Percentiles rank a stretch among this genome's conserved stretches.
phyloP scores from a whole-genome alignment of 2,329 filamentous ascomycete genomes.

The Coniosporium tulheliwenetii region DNA sequence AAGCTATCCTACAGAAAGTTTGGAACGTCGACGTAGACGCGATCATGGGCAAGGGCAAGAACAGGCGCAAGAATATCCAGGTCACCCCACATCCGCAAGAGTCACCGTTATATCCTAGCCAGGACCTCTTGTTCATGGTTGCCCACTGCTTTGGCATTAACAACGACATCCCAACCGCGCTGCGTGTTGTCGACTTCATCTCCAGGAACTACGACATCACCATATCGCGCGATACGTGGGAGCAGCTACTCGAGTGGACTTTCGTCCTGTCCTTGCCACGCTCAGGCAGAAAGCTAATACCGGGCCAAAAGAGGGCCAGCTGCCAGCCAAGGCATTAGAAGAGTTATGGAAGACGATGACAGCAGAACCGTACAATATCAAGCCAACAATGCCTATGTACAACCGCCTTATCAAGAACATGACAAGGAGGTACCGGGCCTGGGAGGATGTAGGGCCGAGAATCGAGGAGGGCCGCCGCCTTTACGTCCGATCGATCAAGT shows the following conservation, averaged over 20 bases:
- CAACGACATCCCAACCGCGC: constrained; percentile 42
- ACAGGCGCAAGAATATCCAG: constrained; percentile 14
- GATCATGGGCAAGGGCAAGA: constrained; percentile 17
- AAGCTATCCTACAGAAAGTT: constrained; percentile 31
- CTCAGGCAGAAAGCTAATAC: constrained; percentile 14
- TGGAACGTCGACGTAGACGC: constrained; percentile 38
- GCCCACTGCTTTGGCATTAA: constrained; percentile 54
- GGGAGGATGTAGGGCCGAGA: not conserved
- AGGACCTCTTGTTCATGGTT: constrained; percentile 45
- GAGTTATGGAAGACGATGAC: constrained; percentile 46
- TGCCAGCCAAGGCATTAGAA: constrained; percentile 30
- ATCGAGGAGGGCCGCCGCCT: not conserved
- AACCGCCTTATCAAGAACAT: constrained; percentile 14
- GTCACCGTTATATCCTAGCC: constrained; percentile 43
- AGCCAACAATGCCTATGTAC: constrained; percentile 42
- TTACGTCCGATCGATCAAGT: not conserved
- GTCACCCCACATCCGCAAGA: constrained; percentile 26
- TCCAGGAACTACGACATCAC: constrained; percentile 42
- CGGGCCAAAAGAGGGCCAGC: constrained; percentile 14
- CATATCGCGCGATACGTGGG: constrained; percentile 46
- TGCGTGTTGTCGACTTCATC: constrained; percentile 46
- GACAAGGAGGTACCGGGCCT: not conserved
- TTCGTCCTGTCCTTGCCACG: constrained; percentile 36
- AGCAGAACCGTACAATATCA: constrained; percentile 37
- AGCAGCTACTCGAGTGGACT: constrained; percentile 50